These are phyloP conservation scores for Fusarium sulawesiense DNA, from an alignment of 2,329 filamentous ascomycete genomes.

Conservation along the genomic window DNA sequence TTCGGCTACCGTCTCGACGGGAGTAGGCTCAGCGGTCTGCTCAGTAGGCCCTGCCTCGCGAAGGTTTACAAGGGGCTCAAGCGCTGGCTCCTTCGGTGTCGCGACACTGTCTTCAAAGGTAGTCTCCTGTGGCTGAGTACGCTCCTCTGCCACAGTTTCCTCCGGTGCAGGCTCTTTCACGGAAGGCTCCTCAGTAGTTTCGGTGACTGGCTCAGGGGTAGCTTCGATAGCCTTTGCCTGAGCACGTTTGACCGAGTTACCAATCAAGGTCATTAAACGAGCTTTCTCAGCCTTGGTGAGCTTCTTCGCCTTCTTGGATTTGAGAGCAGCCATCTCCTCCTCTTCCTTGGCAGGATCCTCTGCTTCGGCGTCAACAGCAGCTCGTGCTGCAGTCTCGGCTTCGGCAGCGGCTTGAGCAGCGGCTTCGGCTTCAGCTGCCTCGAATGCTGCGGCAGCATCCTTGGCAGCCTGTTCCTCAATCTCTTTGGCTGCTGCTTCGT, in stretches of 20 bases:
- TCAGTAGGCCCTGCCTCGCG: not conserved
- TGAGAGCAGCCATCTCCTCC: constrained; percentile 1
- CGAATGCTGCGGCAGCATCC: not conserved
- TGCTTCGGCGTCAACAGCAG: not conserved
- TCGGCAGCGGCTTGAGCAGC: not conserved
- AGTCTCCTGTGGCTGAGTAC: not conserved
- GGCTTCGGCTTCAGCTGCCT: not conserved
- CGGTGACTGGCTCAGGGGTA: not conserved
- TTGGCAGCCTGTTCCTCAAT: not conserved
- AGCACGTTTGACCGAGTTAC: not conserved
- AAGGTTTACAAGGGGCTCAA: not conserved
- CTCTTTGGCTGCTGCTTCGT: not conserved
- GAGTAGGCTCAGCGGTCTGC: not conserved
- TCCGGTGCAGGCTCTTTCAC: not conserved
- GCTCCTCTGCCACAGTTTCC: not conserved
- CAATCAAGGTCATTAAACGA: constrained; percentile 1
- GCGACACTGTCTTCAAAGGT: not conserved
- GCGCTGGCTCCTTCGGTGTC: constrained; percentile 7
- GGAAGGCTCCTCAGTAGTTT: not conserved
- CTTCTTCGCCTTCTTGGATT: constrained; percentile 2
- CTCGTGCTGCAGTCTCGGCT: not conserved
- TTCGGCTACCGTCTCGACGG: constrained; percentile 1
- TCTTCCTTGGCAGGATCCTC: not conserved
- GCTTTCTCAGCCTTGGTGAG: constrained; percentile 1
- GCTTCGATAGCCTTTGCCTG: not conserved